Evolutionary conservation across 2,329 filamentous ascomycete species (phyloP), one percentile per base, ranked within the genome.

Genomic region (Claviceps cyperi): DNA sequence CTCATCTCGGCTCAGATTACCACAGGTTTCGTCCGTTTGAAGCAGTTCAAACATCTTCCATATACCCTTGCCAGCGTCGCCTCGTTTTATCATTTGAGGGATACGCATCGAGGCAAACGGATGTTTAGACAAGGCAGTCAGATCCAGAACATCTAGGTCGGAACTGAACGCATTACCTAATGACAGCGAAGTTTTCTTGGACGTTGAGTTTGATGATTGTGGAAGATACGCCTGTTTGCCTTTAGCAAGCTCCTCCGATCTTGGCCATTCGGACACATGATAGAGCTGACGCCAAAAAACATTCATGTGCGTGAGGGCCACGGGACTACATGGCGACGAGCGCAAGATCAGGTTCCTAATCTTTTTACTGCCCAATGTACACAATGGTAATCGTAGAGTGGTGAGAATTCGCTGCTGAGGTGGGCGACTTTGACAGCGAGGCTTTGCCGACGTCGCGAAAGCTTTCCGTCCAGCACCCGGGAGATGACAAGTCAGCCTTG

Each of bases 31-130:
- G 38, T 52, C 48, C 2, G 44, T 45, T 32, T 50, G 53, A 17
- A 65, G 53, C 19, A 56, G 52, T 28, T 58, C 37, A 43, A 65
- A 61, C 14, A 54, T 52, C 8, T 57, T 52, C 63, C 64, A 65
- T 43, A 56, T 55, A 24, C 59, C 61, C 24, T 59, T 54, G 36
- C 53, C 39, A 7, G 58, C 57, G 47, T 57, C 49, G 4, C 51
- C 52, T 24, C 54, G 57, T 4, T 54, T 58, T 5, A 55, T 53
- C 9, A 49, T 48, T 19, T 52, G 47, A 9, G 62, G 45, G 13
- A 54, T 51, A 15, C 49, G 53, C 36, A 59, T 52, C 56, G 57
- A 62, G 7, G 48, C 47, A 15, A 50, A 51, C 5, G 54, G 36
- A 45, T 57, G 50, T 35, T 58, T 47, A 15, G 51, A 49, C 6